A percentile compares a stretch with the other conserved stretches of the same genome.
Evolutionary conservation across 805 yeast species (phyloP).

Genomic region (Ogataea methanolica): DNA sequence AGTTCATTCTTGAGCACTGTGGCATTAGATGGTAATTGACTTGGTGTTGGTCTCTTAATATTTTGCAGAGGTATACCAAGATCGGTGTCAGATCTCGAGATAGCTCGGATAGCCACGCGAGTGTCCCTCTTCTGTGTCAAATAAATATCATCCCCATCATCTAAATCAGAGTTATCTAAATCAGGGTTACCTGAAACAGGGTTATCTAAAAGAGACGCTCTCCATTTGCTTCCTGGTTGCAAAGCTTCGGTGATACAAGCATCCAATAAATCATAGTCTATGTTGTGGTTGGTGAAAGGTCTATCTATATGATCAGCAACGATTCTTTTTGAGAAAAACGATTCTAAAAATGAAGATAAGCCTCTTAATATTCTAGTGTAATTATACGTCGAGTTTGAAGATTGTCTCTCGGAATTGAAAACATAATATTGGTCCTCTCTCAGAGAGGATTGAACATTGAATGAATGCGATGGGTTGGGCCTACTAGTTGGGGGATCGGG

Average conservation of each 20-base stretch:
- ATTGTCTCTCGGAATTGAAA: too few species aligned
- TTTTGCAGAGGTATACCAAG: too few species aligned
- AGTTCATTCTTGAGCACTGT: too few species aligned
- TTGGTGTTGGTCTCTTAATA: too few species aligned
- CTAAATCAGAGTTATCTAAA: too few species aligned
- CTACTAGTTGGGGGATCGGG: too few species aligned
- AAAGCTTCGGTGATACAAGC: slow-evolving; percentile 3
- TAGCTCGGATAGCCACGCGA: too few species aligned
- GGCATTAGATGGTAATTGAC: too few species aligned
- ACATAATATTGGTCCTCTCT: too few species aligned
- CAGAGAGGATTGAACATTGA: too few species aligned
- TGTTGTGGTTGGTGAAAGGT: neutral
- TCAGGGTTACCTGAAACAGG: neutral
- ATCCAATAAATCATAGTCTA: slow-evolving; percentile 3
- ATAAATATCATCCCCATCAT: neutral
- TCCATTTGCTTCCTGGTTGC: slow-evolving; percentile 2
- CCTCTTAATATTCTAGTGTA: neutral
- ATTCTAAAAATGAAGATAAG: neutral
- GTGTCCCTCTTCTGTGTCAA: neutral
- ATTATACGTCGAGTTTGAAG: neutral
- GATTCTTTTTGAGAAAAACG: neutral
- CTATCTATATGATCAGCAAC: neutral
- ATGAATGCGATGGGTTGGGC: too few species aligned
- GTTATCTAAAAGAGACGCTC: neutral
- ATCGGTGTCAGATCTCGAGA: too few species aligned